These are phyloP conservation scores for Phylloporus scabripes DNA, from an alignment of 768 basidiomycete species.

Conservation along the genomic window DNA sequence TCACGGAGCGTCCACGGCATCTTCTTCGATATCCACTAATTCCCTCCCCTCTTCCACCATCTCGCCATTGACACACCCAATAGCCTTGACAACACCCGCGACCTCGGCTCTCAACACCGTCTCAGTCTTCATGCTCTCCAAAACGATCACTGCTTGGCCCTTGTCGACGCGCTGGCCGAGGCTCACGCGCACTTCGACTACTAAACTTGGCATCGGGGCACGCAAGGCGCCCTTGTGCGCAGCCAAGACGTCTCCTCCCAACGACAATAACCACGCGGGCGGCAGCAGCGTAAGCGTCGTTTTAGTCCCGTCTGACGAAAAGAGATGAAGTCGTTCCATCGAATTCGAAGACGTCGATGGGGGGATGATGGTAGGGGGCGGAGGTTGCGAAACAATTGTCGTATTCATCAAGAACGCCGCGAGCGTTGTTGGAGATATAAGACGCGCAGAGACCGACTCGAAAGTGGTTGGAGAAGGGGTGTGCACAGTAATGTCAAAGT, in stretches of 20 bases:
- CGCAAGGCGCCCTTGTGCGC: constrained; percentile 60
- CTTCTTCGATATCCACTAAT: constrained; percentile 66
- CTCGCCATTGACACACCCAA: constrained; percentile 79
- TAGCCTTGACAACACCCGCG: constrained; percentile 61
- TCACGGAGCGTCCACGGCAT: no score
- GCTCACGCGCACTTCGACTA: constrained; percentile 81
- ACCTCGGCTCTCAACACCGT: constrained; percentile 72
- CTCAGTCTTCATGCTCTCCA: constrained; percentile 99
- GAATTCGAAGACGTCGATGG: constrained; percentile 50
- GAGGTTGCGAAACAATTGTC: constrained; percentile 72
- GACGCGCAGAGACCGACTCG: constrained; percentile 48
- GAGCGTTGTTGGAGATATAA: constrained; percentile 52
- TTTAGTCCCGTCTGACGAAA: constrained; percentile 52
- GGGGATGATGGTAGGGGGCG: constrained; percentile 46
- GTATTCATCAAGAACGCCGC: constrained; percentile 44
- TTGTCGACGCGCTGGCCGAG: constrained; percentile 74
- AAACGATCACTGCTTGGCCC: constrained; percentile 74
- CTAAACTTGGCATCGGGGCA: constrained; percentile 91
- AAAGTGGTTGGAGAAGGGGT: constrained; percentile 33
- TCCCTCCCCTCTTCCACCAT: constrained; percentile 88
- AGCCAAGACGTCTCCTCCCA: constrained; percentile 54
- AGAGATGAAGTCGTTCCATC: constrained; percentile 74
- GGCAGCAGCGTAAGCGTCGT: constrained; percentile 62
- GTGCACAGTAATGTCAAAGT: constrained; percentile 51
- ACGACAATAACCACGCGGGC: constrained; percentile 63